These are phyloP conservation scores for Silene uniflora DNA, from an alignment of 148 eudicot genomes.

Conservation along the genomic window DNA sequence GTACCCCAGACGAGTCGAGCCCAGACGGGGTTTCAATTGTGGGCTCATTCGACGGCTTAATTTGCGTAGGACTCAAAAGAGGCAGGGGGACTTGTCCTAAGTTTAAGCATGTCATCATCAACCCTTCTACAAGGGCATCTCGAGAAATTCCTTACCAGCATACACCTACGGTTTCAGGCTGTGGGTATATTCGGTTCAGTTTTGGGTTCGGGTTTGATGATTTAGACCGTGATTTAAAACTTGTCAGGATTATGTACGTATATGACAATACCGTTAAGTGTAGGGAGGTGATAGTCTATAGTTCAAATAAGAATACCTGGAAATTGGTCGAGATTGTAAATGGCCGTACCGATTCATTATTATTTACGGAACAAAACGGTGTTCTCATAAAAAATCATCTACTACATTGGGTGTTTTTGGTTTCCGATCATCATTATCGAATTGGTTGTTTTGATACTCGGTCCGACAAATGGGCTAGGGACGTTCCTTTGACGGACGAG, in stretches of 20 bases:
- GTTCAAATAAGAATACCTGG: background rate
- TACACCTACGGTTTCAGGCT: too few species aligned
- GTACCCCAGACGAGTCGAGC: too few species aligned
- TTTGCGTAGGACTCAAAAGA: background rate
- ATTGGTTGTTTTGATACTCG: too few species aligned
- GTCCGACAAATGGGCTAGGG: too few species aligned
- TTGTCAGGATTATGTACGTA: background rate
- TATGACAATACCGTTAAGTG: too few species aligned
- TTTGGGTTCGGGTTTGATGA: constrained; percentile 5
- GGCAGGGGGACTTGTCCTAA: too few species aligned
- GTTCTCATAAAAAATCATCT: background rate
- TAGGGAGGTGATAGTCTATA: background rate
- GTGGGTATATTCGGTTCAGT: too few species aligned
- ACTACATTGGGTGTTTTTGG: background rate
- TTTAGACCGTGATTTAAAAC: background rate
- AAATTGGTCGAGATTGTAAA: background rate
- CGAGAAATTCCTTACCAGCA: background rate
- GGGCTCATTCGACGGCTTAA: too few species aligned
- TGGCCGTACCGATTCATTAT: background rate
- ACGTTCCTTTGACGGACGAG: too few species aligned
- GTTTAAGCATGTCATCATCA: background rate
- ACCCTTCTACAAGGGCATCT: background rate
- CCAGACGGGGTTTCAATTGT: too few species aligned
- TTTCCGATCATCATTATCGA: too few species aligned
- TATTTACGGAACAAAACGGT: background rate